Evolutionary conservation across 106 monocot species (phyloP).

Genomic region (Chionographis japonica): DNA sequence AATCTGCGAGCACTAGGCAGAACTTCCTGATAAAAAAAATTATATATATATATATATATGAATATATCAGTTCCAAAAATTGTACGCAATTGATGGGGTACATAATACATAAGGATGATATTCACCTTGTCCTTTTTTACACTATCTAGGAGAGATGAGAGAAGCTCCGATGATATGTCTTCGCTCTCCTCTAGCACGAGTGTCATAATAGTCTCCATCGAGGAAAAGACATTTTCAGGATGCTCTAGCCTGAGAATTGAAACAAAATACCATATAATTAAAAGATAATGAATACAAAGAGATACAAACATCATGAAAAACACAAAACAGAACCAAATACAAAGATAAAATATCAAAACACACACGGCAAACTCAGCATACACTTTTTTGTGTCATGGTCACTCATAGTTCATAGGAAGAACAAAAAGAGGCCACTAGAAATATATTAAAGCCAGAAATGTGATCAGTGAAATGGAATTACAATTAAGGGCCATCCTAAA

Average conservation of each 20-base stretch:
- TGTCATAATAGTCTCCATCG: conserved; percentile 84
- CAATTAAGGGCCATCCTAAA: too few species aligned
- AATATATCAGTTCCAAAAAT: conserved; percentile 2
- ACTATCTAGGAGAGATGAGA: conserved; percentile 41
- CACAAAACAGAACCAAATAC: too few species aligned
- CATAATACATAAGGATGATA: background rate
- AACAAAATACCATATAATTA: background rate
- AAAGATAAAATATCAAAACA: too few species aligned
- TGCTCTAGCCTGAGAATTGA: conserved; percentile 33
- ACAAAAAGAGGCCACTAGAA: too few species aligned
- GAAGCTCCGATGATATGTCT: conserved; percentile 52
- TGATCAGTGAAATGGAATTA: too few species aligned
- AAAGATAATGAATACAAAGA: background rate
- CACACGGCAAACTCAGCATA: too few species aligned
- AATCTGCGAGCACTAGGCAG: conserved; percentile 41
- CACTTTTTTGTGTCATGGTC: too few species aligned
- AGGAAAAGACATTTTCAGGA: conserved; percentile 37
- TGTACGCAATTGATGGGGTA: background rate
- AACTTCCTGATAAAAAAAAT: conserved; percentile 37
- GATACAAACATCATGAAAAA: background rate
- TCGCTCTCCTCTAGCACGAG: conserved; percentile 89
- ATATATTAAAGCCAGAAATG: too few species aligned
- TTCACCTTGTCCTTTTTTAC: conserved; percentile 50
- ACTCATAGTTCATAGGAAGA: too few species aligned
- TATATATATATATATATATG: background rate